Percentiles rank a stretch among this genome's conserved stretches.
These are phyloP conservation scores for Cordyceps cicadae DNA, from an alignment of 2,329 filamentous ascomycete genomes.

Conservation along the genomic window DNA sequence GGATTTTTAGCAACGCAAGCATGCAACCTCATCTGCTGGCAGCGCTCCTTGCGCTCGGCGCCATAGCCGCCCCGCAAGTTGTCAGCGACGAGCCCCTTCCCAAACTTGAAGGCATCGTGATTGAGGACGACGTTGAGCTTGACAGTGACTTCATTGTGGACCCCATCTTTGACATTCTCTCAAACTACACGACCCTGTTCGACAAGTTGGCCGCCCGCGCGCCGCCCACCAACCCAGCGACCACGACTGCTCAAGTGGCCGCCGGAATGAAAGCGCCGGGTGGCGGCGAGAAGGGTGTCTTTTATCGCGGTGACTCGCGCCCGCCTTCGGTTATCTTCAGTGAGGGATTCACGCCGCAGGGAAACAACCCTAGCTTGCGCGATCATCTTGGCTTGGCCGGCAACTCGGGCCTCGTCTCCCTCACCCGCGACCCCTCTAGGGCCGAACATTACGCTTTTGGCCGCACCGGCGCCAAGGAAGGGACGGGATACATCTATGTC, in stretches of 20 bases:
- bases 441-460: constrained; percentile 8
- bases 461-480: background rate
- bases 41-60: background rate
- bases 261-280: background rate
- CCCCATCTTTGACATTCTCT: background rate
- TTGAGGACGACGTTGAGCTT: background rate
- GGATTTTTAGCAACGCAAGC: background rate
- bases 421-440: background rate
- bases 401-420: constrained; percentile 10
- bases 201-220: background rate
- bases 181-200: background rate
- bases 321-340: constrained; percentile 5
- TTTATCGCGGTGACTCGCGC: constrained; percentile 13
- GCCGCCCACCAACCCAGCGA: background rate
- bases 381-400: constrained; percentile 6
- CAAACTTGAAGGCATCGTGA: background rate
- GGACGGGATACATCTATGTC: constrained; percentile 10
- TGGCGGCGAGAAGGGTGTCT: constrained; percentile 3
- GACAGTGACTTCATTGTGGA: background rate
- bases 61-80: background rate
- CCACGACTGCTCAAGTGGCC: background rate
- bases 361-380: constrained; percentile 3
- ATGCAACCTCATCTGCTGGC: background rate
- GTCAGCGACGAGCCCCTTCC: background rate
- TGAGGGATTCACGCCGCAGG: constrained; percentile 5